A percentile compares a stretch with the other conserved stretches of the same genome.
Evolutionary conservation across 805 yeast genomes (phyloP).

Genomic region (Metschnikowia koreensis): DNA sequence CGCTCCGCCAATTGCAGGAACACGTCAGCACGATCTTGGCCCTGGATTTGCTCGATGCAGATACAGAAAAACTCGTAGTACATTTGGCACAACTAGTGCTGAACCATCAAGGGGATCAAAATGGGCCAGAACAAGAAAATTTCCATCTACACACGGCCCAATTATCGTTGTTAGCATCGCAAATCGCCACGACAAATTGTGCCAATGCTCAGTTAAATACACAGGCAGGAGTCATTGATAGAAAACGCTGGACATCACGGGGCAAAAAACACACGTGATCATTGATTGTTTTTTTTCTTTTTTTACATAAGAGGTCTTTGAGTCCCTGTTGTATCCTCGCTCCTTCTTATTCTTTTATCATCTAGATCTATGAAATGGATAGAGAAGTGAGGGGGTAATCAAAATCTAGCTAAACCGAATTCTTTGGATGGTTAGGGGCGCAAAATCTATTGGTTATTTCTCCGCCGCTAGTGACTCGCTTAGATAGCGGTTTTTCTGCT

Average conservation of each 20-base stretch:
- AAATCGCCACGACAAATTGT: constrained; percentile 20
- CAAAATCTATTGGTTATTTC: neutral
- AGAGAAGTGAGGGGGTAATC: too few species aligned
- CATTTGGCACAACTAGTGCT: constrained; percentile 27
- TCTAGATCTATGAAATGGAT: neutral
- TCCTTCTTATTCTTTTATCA: too few species aligned
- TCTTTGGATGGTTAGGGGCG: neutral
- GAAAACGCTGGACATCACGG: neutral
- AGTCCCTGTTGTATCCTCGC: too few species aligned
- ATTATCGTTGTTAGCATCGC: constrained; percentile 30
- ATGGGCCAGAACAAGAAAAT: constrained; percentile 6
- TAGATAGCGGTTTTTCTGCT: constrained; percentile 12
- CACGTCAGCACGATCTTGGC: constrained; percentile 24
- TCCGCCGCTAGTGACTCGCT: constrained; percentile 1
- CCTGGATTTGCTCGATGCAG: neutral
- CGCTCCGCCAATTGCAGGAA: constrained; percentile 24
- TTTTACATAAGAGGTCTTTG: too few species aligned
- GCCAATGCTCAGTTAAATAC: constrained; percentile 13
- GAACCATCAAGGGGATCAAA: constrained; percentile 15
- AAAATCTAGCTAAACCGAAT: neutral
- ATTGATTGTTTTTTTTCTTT: too few species aligned
- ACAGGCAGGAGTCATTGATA: constrained; percentile 8
- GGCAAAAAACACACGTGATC: too few species aligned
- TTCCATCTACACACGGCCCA: constrained; percentile 25
- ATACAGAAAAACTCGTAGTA: constrained; percentile 19